Percentiles rank a stretch among this genome's conserved stretches.
These are phyloP conservation scores for Xylaria cubensis DNA, from an alignment of 495 filamentous ascomycete species.

Conservation along the genomic window DNA sequence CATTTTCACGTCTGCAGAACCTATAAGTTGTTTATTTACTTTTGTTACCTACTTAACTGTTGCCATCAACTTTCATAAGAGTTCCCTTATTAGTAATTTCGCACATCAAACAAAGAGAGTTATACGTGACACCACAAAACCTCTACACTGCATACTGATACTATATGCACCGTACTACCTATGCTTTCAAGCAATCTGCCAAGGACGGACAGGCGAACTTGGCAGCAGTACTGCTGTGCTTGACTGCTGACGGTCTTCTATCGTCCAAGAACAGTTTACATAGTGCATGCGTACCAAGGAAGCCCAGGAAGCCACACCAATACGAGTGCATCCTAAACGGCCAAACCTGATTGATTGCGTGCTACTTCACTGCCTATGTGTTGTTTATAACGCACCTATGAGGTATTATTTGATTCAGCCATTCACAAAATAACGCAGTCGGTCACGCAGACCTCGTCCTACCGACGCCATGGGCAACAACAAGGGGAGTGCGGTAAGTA, in stretches of 20 bases:
- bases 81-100: not conserved
- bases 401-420: slow-evolving; percentile 22
- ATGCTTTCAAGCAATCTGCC: not conserved
- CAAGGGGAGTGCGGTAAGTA: not conserved
- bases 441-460: not conserved
- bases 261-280: not conserved
- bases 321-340: not conserved
- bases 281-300: not conserved
- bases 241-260: not conserved
- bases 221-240: not conserved
- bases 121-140: not conserved
- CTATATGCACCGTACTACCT: not conserved
- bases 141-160: not conserved
- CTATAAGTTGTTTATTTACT: not conserved
- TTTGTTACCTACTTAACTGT: no score
- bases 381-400: not conserved
- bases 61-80: not conserved
- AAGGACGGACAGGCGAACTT: slow-evolving; percentile 2
- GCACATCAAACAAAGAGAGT: not conserved
- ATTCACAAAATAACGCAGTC: slow-evolving; percentile 11
- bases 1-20: not conserved
- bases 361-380: slow-evolving; percentile 7
- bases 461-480: not conserved
- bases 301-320: not conserved
- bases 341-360: not conserved